These are phyloP conservation scores for Paramecium sonneborni DNA, from an alignment of 73 alveolate genomes.

Conservation along the genomic window DNA sequence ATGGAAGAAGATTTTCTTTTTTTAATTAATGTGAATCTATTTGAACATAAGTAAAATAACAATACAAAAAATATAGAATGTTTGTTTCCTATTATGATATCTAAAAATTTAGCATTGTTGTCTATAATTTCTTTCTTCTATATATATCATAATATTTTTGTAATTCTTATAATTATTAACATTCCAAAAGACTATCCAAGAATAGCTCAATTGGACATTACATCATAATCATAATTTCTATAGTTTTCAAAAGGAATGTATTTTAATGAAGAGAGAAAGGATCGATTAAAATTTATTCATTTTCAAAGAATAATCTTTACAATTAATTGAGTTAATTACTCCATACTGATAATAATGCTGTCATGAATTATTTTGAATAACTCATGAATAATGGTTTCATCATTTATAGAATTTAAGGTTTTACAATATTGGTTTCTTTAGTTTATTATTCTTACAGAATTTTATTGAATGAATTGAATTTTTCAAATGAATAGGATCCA, in stretches of 20 bases:
- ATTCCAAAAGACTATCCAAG: slow-evolving; percentile 42
- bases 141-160: slow-evolving; percentile 37
- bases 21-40: slow-evolving; percentile 49
- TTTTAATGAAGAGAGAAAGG: slow-evolving; percentile 46
- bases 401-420: slow-evolving; percentile 49
- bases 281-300: background rate
- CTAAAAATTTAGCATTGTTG: slow-evolving; percentile 47
- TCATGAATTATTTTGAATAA: slow-evolving; percentile 55
- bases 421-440: slow-evolving; percentile 56
- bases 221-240: slow-evolving; percentile 46
- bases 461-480: slow-evolving; percentile 56
- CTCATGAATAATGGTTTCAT: slow-evolving; percentile 58
- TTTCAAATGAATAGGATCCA: slow-evolving; percentile 49
- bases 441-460: slow-evolving; percentile 18
- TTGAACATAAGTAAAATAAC: slow-evolving; percentile 44
- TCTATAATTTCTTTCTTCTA: slow-evolving; percentile 51
- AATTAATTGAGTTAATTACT: background rate
- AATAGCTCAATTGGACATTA: slow-evolving; percentile 55
- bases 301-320: background rate
- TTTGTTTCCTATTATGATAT: slow-evolving; percentile 43
- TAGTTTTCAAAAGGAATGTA: slow-evolving; percentile 56
- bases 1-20: slow-evolving; percentile 36
- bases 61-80: slow-evolving; percentile 50
- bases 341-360: slow-evolving; percentile 52
- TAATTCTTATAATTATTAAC: slow-evolving; percentile 28